Base-by-base conservation (phyloP, 495 filamentous ascomycete genomes). In the Hypoxylon perforatum region DNA sequence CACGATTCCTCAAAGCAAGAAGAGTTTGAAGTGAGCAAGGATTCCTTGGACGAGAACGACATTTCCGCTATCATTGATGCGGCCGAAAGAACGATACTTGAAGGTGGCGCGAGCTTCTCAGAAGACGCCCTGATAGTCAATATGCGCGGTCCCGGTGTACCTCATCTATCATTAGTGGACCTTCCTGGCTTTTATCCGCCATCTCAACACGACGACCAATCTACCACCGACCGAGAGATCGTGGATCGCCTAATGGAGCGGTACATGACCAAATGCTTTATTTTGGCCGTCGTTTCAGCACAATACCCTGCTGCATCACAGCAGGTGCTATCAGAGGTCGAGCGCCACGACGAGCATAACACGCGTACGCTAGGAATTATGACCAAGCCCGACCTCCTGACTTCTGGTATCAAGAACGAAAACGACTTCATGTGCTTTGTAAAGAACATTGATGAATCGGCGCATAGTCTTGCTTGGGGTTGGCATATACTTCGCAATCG, bases 401-500 rank as follows among this genome's bases (percentile, higher is more conserved):
- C 45, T 2, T 47, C 69, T 23, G 75, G 73, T 7, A 80, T 81
- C 8, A 68, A 69, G 7, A 75, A 67, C 9, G 81, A 89, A 51
- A 57, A 45, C 0, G 71, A 56, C 4, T 89, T 78, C 55, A 61
- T 89, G 1, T 64, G 77, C 0, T 72, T 88, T 0, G 77, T 83
- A 0, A 65, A 75, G 25, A 91, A 91, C 61, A 64, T 85, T 25
- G 83, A 89, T 45, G 73, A 82, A 5, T 69, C 38, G 25, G 25
- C 7, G 2, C 35, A 69, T 23, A 30, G 57, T 41, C 78, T 91
- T 42, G 73, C 80, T 30, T 77, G 89, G 2, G 88, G 88, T 3
- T 92, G 88, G 89, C 88, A 92, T 73, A 84, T 88, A 2, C 71
- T 94, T 19, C 84, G 84, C 7, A 92, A 91, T 63, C 79, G 85